Evolutionary conservation across 352 stramenopile genomes (phyloP).

Genomic region (Globisporangium mamillatum): DNA sequence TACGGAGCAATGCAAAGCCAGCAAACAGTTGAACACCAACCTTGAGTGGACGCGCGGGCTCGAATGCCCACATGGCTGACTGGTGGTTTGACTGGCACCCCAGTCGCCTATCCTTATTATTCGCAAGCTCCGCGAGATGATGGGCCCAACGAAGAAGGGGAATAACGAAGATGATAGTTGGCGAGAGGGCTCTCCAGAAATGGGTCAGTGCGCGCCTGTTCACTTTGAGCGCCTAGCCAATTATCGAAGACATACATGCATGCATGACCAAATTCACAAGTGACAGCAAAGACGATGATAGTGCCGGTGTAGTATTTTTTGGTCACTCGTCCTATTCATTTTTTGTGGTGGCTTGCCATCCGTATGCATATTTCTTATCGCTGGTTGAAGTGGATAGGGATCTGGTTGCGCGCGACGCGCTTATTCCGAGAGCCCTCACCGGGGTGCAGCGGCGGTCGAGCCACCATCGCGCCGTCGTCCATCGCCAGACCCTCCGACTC

Average conservation of each 20-base stretch:
- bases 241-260: background rate
- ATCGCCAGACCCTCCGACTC: slow-evolving; percentile 19
- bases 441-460: slow-evolving; percentile 40
- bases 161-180: background rate
- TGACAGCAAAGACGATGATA: background rate
- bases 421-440: slow-evolving; percentile 74
- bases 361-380: background rate
- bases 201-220: background rate
- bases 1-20: background rate
- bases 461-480: slow-evolving; percentile 10
- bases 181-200: background rate
- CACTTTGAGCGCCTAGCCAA: background rate
- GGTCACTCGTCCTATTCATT: background rate
- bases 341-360: background rate
- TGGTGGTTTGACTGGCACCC: background rate
- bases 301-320: background rate
- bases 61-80: slow-evolving; percentile 16
- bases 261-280: background rate
- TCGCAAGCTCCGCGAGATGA: background rate
- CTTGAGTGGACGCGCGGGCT: slow-evolving; percentile 10
- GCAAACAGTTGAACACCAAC: background rate
- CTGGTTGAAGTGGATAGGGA: slow-evolving; percentile 60
- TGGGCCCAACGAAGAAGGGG: background rate
- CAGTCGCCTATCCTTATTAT: background rate
- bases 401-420: slow-evolving; percentile 58